phyloP scores from a whole-genome alignment of 2,329 filamentous ascomycete genomes.

The Dryadomyces quercivorus region DNA sequence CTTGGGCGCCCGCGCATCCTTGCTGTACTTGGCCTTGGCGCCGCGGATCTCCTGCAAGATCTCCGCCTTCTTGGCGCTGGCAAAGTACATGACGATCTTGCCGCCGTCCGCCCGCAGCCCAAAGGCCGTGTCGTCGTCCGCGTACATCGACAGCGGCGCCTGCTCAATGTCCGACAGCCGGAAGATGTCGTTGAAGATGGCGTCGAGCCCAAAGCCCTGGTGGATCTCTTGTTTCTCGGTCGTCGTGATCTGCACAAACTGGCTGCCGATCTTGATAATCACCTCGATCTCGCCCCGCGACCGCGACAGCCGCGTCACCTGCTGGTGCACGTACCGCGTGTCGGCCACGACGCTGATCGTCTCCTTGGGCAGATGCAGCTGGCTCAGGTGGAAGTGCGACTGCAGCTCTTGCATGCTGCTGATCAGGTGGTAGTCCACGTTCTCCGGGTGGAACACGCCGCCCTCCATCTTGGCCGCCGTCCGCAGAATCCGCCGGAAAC shows the following conservation, averaged over 20 bases:
- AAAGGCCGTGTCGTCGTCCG: constrained; percentile 55
- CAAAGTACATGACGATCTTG: constrained; percentile 62
- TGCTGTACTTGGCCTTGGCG: constrained; percentile 52
- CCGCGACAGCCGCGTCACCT: constrained; percentile 52
- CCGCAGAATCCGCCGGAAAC: constrained; percentile 51
- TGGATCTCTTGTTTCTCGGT: constrained; percentile 57
- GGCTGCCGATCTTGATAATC: constrained; percentile 53
- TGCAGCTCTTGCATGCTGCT: constrained; percentile 55
- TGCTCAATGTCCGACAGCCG: constrained; percentile 56
- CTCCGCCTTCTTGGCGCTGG: constrained; percentile 50
- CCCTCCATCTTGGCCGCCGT: constrained; percentile 47
- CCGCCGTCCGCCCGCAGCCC: constrained; percentile 56
- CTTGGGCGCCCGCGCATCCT: constrained; percentile 48
- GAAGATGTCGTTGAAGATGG: constrained; percentile 59
- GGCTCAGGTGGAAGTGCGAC: constrained; percentile 52
- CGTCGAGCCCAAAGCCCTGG: constrained; percentile 46
- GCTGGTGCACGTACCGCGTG: constrained; percentile 52
- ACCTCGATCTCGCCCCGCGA: constrained; percentile 61
- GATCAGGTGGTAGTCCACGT: constrained; percentile 54
- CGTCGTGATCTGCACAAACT: constrained; percentile 59
- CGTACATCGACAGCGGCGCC: constrained; percentile 49
- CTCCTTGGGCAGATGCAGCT: constrained; percentile 56
- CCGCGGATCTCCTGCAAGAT: constrained; percentile 50
- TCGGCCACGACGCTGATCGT: constrained; percentile 58
- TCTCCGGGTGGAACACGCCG: constrained; percentile 49